phyloP scores from a whole-genome alignment of 2,329 filamentous ascomycete genomes.

The Orbilia blumenaviensis region DNA sequence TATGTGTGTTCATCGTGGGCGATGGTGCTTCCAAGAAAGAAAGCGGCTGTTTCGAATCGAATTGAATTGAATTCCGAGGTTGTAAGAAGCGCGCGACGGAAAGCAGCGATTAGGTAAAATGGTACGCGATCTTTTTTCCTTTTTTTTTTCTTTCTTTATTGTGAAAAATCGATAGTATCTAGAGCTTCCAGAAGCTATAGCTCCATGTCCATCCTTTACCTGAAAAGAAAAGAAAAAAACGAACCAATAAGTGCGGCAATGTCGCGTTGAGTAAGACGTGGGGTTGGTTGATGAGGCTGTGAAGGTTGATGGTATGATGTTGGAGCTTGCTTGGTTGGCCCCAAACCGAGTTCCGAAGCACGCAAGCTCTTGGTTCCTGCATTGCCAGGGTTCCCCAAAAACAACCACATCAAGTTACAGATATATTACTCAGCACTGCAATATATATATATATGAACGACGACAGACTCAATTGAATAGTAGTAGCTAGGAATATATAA shows the following conservation, averaged over 20 bases:
- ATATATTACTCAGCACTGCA: neutral
- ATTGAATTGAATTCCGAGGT: too few relatives aligned
- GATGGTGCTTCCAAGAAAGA: too few relatives aligned
- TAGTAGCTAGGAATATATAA: neutral
- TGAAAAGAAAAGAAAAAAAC: too few relatives aligned
- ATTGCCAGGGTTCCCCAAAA: neutral
- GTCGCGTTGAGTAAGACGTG: neutral
- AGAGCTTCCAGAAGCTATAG: neutral
- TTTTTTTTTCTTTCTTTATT: too few relatives aligned
- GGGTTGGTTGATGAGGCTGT: neutral
- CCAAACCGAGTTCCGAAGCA: conserved; percentile 18
- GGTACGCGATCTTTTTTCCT: neutral
- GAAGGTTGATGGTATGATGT: conserved; percentile 3
- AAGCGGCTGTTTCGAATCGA: too few relatives aligned
- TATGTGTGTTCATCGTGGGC: conserved; percentile 39
- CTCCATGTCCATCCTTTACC: neutral
- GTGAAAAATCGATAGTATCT: neutral
- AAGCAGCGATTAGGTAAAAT: neutral
- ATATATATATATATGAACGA: neutral
- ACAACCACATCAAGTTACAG: neutral
- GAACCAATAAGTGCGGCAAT: neutral
- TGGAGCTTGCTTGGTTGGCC: neutral
- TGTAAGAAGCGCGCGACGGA: neutral
- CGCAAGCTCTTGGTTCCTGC: conserved; percentile 18
- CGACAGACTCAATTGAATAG: neutral